Base-by-base conservation (phyloP, 108 stramenopile species). In the Tribonema minus region DNA sequence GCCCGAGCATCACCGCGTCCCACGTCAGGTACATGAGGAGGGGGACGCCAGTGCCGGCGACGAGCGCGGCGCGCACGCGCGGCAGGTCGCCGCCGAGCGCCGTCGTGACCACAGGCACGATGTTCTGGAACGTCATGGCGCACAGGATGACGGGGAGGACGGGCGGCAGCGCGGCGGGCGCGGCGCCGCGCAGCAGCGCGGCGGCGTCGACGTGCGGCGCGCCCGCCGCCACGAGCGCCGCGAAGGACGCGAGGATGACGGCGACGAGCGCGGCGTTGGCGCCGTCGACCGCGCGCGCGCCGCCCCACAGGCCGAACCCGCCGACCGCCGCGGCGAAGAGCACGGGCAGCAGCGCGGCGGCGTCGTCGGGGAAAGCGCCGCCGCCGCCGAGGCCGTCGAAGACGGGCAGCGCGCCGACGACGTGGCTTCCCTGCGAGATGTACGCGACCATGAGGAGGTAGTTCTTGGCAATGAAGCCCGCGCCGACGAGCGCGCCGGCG, bases 41-140 rank as follows among this genome's bases (percentile, higher is more conserved):
- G 0, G 75, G 75, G 23, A 66, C 26, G 20, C 46, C 67, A 3
- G 75, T 58, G 66, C 75, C 75, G n/a, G 68, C 30, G 15, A 41
- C 67, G 3, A 76, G 38, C 32, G 75, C 25, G n/a, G 64, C 30
- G 23, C 67, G 67, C 12, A 68, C 68, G 28, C 58, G 46, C 23
- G 0, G 29, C 0, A 23, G 5, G 41, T 76, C 34, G 5, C 75
- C 75, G 25, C 58, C 35, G 27, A 67, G 54, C 32, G 54, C 25
- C 66, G 67, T 76, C 30, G 75, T 54, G 35, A 76, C 67, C 2
- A 39, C 35, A 7, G 75, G 75, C 25, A 76, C 75, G 3, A 76
- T 46, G 61, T 76, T 76, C 67, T 76, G 75, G 54, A 68, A 76
- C 4, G 54, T 54, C 15, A 76, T 23, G 2, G 75, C 66, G 67